phyloP scores from a whole-genome alignment of 2,329 filamentous ascomycete species.

The Botrytis squamosa region DNA sequence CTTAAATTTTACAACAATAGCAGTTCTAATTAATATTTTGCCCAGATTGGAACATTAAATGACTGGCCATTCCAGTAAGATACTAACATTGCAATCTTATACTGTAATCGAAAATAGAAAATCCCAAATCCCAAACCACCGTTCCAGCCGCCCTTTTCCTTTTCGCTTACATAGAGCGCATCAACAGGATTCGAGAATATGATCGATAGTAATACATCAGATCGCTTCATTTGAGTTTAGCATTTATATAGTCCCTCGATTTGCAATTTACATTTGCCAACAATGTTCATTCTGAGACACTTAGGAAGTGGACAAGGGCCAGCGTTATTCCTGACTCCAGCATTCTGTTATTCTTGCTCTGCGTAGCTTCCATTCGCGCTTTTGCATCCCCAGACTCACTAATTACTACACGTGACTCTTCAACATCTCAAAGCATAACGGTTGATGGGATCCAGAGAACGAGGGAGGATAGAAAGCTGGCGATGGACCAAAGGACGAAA shows the following conservation, averaged over 20 bases:
- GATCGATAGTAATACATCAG: neutral
- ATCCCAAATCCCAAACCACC: neutral
- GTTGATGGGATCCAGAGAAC: accelerated
- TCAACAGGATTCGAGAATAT: neutral
- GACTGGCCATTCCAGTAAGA: neutral
- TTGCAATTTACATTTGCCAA: neutral
- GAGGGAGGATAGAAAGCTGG: neutral
- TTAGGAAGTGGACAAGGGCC: neutral
- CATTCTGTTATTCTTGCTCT: neutral
- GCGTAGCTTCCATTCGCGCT: no score
- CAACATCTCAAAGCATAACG: neutral
- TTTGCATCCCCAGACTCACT: neutral
- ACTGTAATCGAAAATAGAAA: neutral
- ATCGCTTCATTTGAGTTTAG: neutral
- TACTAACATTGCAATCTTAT: neutral
- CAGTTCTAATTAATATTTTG: no score
- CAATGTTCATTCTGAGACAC: neutral
- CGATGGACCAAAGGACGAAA: neutral
- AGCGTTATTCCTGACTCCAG: neutral
- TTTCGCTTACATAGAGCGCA: neutral
- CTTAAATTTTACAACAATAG: neutral
- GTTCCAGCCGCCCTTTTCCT: neutral
- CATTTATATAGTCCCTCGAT: neutral
- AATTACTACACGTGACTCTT: neutral
- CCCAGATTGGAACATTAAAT: neutral